Conservation (phyloP, 192 early-diverging fungal genomes). For the Podila clonocystis region DNA sequence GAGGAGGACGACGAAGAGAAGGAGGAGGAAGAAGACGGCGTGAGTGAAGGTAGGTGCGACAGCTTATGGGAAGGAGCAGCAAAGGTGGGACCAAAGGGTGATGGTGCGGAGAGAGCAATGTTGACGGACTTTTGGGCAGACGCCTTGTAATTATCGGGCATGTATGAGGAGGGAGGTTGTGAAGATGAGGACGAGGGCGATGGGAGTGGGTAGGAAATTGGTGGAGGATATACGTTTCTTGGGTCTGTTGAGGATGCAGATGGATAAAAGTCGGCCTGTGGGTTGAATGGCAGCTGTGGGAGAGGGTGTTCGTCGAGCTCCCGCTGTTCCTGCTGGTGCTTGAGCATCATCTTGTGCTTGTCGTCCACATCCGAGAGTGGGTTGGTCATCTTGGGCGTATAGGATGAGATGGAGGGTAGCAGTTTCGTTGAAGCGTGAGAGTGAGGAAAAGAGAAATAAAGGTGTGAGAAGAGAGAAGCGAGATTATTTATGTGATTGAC, state of each 20-base stretch:
- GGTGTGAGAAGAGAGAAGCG: neutral
- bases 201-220: too few species aligned
- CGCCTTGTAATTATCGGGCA: too few species aligned
- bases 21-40: too few species aligned
- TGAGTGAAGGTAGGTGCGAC: too few species aligned
- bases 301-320: neutral
- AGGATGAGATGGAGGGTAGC: neutral
- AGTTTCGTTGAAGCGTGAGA: neutral
- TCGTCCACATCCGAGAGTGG: constrained; percentile 1
- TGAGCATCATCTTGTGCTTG: neutral
- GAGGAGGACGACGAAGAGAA: too few species aligned
- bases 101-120: too few species aligned
- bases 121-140: too few species aligned
- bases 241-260: neutral
- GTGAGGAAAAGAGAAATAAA: neutral
- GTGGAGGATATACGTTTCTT: neutral
- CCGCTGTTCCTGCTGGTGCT: neutral
- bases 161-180: too few species aligned
- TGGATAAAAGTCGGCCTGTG: neutral
- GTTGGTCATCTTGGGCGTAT: neutral
- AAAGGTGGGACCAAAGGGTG: too few species aligned
- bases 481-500: too few species aligned
- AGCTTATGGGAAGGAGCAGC: too few species aligned
- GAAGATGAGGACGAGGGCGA: too few species aligned
- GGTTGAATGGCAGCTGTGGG: constrained; percentile 7